Evolutionary conservation across 164 flowering plant genomes (phyloP).

Genomic region (Dillenia turbinata): DNA sequence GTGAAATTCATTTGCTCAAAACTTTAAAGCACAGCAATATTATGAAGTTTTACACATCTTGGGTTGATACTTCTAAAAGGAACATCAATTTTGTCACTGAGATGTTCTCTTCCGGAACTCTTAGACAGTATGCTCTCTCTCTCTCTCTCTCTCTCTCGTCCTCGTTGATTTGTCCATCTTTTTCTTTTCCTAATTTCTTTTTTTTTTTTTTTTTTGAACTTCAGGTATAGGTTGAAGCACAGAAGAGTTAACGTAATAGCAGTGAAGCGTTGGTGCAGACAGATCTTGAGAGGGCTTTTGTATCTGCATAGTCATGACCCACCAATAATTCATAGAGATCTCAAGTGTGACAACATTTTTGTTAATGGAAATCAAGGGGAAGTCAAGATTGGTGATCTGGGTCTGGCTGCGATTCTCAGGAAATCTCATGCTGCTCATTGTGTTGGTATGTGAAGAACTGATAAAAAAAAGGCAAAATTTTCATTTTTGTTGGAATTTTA

Average conservation of each 20-base stretch:
- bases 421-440: conserved; percentile 61
- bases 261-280: conserved; percentile 69
- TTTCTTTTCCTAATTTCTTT: not conserved
- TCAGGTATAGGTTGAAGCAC: conserved; percentile 58
- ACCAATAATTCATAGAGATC: conserved; percentile 67
- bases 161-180: not conserved
- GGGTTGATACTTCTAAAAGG: conserved; percentile 47
- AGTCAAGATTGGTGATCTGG: conserved; percentile 67
- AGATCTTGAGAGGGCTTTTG: conserved; percentile 57
- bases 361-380: conserved; percentile 67
- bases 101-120: conserved; percentile 58
- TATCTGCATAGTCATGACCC: conserved; percentile 67
- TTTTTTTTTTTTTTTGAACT: not conserved
- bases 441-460: conserved; percentile 40
- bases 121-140: conserved; percentile 37
- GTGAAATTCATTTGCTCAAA: conserved; percentile 63
- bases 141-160: not conserved
- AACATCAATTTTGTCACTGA: conserved; percentile 57
- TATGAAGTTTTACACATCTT: conserved; percentile 60
- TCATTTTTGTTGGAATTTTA: conserved; percentile 1
- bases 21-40: conserved; percentile 56
- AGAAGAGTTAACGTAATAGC: conserved; percentile 58
- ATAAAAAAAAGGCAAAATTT: not conserved
- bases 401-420: conserved; percentile 56
- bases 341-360: conserved; percentile 69